Conservation (phyloP, 495 filamentous ascomycete genomes). For the Podospora comata region DNA sequence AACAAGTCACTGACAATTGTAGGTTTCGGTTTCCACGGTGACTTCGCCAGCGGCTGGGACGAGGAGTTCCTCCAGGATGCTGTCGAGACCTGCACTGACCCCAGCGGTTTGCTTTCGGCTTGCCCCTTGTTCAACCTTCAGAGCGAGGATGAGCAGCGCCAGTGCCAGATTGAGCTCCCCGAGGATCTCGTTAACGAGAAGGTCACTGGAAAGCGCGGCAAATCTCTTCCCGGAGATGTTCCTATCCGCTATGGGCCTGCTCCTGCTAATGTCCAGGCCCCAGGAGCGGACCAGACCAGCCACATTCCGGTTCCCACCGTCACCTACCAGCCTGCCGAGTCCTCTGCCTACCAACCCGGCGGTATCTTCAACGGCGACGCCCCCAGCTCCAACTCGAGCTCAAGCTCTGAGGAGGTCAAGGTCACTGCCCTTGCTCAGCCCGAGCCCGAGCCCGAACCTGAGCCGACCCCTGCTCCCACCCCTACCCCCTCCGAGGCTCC, state of each 20-base stretch:
- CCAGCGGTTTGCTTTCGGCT: conserved; percentile 48
- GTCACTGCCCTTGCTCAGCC: conserved; percentile 6
- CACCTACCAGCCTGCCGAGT: conserved; percentile 21
- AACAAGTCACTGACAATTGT: neutral
- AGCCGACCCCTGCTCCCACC: conserved; percentile 27
- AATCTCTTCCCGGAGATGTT: conserved; percentile 40
- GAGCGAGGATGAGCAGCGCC: conserved; percentile 32
- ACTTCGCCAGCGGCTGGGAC: conserved; percentile 85
- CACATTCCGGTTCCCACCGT: conserved; percentile 24
- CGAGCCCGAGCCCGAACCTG: conserved; percentile 3
- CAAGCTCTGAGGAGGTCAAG: conserved; percentile 5
- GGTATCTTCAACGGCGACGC: conserved; percentile 28
- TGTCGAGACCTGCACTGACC: conserved; percentile 55
- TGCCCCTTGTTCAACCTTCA: conserved; percentile 55
- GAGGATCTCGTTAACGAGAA: conserved; percentile 34
- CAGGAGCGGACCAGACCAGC: conserved; percentile 16
- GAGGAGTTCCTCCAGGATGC: conserved; percentile 56
- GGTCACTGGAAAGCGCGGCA: conserved; percentile 28
- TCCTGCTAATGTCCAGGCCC: conserved; percentile 29
- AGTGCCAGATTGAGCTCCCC: conserved; percentile 39
- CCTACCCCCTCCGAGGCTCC: conserved; percentile 19
- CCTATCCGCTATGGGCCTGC: conserved; percentile 37
- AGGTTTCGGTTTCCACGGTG: conserved; percentile 80
- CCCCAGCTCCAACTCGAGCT: neutral
- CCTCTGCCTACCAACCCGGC: conserved; percentile 25